phyloP scores from a whole-genome alignment of 2,329 filamentous ascomycete species.

The Colletotrichum melonis region DNA sequence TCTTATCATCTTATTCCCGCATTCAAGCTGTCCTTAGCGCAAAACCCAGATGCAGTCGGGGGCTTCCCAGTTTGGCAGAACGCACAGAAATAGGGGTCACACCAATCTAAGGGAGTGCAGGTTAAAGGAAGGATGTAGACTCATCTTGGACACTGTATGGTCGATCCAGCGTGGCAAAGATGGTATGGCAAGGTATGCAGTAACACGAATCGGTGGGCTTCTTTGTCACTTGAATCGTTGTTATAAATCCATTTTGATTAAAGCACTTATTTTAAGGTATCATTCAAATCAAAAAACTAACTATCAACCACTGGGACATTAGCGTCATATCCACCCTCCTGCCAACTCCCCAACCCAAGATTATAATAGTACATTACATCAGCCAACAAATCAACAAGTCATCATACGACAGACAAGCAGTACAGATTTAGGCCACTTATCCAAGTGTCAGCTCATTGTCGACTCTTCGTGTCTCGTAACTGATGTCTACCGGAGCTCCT shows the following conservation, averaged over 20 bases:
- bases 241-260: background rate
- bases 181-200: background rate
- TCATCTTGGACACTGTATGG: too few species aligned
- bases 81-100: background rate
- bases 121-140: background rate
- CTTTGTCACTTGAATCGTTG: background rate
- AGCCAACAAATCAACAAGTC: background rate
- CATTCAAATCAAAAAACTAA: background rate
- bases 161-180: background rate
- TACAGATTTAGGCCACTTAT: background rate
- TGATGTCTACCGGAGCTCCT: slow-evolving; percentile 15
- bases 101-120: too few species aligned
- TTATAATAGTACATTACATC: background rate
- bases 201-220: too few species aligned
- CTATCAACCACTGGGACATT: background rate
- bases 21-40: background rate
- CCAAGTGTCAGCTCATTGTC: background rate
- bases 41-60: background rate
- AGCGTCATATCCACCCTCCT: background rate
- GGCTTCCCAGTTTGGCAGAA: background rate
- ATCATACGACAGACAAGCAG: background rate
- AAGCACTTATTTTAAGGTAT: background rate
- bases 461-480: background rate
- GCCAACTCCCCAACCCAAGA: background rate
- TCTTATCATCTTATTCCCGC: background rate